Evolutionary conservation across 164 flowering plant genomes (phyloP), one percentile per base, ranked within the genome.

Genomic region (Liquidambar formosana): DNA sequence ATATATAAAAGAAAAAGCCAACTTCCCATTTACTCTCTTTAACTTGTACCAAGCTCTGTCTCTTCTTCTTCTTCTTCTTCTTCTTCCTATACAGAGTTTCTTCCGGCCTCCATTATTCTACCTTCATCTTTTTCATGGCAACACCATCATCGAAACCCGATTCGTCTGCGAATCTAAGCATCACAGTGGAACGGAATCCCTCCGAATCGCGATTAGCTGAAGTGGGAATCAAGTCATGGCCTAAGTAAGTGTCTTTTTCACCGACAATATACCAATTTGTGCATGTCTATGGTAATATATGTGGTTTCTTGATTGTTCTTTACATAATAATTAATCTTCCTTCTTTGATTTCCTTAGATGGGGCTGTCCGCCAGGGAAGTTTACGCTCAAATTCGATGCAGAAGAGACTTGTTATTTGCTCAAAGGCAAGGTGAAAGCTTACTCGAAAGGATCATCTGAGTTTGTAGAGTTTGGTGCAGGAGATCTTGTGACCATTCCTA

Each of bases 401-500:
- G 44, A 46, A 41, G 66, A 69, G 57, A 75, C 77, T 28, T 75
- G 77, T 54, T 75, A 75, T 56, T 63, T 74, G 44, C 52, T 74
- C 16, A 68, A 57, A 43, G 77, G 77, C 21, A 74, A 60, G 52
- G 77, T 74, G 68, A 74, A 60, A 61, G 77, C 60, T 8, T 69
- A 69, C 57, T 61, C 66, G 43, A 65, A 59, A 60, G 69, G 69
- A 12, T 56, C 68, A 14, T 27, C 68, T 14, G 65, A 51, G 6
- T 47, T 21, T 21, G 73, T 70, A 14, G 77, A 75, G 58, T 69
- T 74, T 52, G 77, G 77, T 10, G 77, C 77, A 15, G 77, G 77
- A 48, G 77, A 78, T 47, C 74, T 78, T 22, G 81, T 75, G 18
- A 51, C 67, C 15, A 54, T 78, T n/a, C 78, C 81, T 21, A 69